phyloP scores from a whole-genome alignment of 2,329 filamentous ascomycete species.

The Didymella glomerata region DNA sequence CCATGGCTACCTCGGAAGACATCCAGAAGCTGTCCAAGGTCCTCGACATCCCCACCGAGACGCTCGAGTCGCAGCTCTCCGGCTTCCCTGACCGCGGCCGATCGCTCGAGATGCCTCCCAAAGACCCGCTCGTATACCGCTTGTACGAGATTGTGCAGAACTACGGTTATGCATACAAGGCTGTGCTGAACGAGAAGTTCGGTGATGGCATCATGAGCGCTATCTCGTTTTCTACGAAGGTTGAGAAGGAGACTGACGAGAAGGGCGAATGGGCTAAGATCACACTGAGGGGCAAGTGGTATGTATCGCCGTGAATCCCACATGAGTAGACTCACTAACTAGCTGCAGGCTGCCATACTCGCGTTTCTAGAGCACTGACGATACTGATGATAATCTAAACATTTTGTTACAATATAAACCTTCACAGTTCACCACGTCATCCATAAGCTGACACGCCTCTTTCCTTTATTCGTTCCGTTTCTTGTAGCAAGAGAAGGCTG shows the following conservation, averaged over 20 bases:
- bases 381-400: neutral
- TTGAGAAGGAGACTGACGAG: conserved; percentile 92
- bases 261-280: conserved; percentile 88
- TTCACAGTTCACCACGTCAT: neutral
- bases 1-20: conserved; percentile 75
- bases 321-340: conserved; percentile 22
- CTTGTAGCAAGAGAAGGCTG: neutral
- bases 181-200: conserved; percentile 90
- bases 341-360: conserved; percentile 58
- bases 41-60: conserved; percentile 66
- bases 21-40: conserved; percentile 71
- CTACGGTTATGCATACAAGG: conserved; percentile 96
- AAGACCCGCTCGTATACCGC: conserved; percentile 87
- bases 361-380: conserved; percentile 51
- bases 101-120: conserved; percentile 81
- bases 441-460: neutral
- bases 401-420: neutral
- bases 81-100: conserved; percentile 84
- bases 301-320: conserved; percentile 31
- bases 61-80: conserved; percentile 69
- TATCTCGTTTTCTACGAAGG: conserved; percentile 87
- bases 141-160: conserved; percentile 96
- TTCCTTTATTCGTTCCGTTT: neutral
- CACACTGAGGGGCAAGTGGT: conserved; percentile 85
- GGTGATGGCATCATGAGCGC: conserved; percentile 91